Percentiles rank a stretch among this genome's conserved stretches.
Conservation (phyloP, 306 rosid genomes). For the Gleditsia sinensis region DNA sequence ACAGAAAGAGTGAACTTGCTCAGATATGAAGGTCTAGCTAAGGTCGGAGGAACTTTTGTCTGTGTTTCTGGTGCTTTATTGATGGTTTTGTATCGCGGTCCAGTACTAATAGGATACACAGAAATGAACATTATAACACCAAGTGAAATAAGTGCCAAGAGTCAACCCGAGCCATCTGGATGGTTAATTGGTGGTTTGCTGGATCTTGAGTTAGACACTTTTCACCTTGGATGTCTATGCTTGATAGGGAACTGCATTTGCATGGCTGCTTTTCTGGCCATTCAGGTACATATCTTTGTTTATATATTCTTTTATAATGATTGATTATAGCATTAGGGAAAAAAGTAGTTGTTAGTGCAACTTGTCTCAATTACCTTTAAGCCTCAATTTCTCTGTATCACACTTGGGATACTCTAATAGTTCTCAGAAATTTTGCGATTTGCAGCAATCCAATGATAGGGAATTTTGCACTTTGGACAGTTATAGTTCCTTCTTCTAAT, state of each 20-base stretch:
- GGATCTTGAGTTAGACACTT: conserved; percentile 61
- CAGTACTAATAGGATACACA: conserved; percentile 57
- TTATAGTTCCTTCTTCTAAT: conserved; percentile 19
- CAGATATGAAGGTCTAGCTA: conserved; percentile 76
- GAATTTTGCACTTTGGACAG: neutral
- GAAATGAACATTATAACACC: conserved; percentile 39
- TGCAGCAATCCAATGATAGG: no score
- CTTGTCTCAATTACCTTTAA: conserved; percentile 11
- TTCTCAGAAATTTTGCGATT: no score
- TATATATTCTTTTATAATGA: neutral
- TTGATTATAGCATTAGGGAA: neutral
- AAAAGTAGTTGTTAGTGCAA: conserved; percentile 1
- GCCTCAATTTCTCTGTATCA: neutral
- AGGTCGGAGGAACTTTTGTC: conserved; percentile 77
- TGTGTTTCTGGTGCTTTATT: conserved; percentile 89
- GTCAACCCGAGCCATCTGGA: conserved; percentile 89
- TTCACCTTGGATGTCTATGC: conserved; percentile 86
- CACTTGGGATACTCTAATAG: conserved; percentile 8
- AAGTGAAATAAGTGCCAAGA: conserved; percentile 69
- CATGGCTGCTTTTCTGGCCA: conserved; percentile 88
- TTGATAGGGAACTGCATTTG: conserved; percentile 92
- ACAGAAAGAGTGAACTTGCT: conserved; percentile 88
- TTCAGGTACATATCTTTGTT: conserved; percentile 61
- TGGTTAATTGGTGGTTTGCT: conserved; percentile 64
- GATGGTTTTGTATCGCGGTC: conserved; percentile 86